phyloP scores from a whole-genome alignment of 2,329 filamentous ascomycete species.

The Fusarium camptoceras region DNA sequence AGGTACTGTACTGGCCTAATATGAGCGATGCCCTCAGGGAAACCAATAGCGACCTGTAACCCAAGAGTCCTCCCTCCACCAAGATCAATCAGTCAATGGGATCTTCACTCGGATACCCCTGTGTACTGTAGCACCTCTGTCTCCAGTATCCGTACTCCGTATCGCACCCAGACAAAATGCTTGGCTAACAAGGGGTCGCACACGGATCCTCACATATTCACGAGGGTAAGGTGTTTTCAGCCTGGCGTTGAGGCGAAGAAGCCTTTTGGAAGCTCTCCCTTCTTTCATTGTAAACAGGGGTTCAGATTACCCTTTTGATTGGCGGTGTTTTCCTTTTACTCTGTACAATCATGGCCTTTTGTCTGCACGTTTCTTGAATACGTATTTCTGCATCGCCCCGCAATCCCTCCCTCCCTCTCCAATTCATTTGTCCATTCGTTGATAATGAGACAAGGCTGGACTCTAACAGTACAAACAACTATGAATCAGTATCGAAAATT shows the following conservation, averaged over 20 bases:
- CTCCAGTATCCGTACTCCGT: constrained; percentile 24
- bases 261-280: constrained; percentile 19
- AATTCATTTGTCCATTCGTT: not conserved
- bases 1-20: not conserved
- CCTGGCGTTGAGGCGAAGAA: constrained; percentile 31
- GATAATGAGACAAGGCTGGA: not conserved
- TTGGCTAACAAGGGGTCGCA: constrained; percentile 22
- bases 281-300: constrained; percentile 1
- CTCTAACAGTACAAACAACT: not conserved
- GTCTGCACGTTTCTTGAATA: not conserved
- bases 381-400: not conserved
- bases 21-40: not conserved
- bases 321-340: no score
- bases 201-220: constrained; percentile 8
- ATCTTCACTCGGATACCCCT: constrained; percentile 30
- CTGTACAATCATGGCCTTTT: no score
- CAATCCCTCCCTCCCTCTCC: not conserved
- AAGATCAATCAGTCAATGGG: constrained; percentile 25
- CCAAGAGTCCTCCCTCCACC: constrained; percentile 10
- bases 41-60: constrained; percentile 21
- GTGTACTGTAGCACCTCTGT: constrained; percentile 3
- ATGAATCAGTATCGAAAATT: not conserved
- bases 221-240: constrained; percentile 19
- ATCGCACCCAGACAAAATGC: constrained; percentile 13
- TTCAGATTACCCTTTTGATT: constrained; percentile 7